Percentiles rank a stretch among this genome's conserved stretches.
Conservation (phyloP, 164 flowering plant species). For the Aristolochia contorta region DNA sequence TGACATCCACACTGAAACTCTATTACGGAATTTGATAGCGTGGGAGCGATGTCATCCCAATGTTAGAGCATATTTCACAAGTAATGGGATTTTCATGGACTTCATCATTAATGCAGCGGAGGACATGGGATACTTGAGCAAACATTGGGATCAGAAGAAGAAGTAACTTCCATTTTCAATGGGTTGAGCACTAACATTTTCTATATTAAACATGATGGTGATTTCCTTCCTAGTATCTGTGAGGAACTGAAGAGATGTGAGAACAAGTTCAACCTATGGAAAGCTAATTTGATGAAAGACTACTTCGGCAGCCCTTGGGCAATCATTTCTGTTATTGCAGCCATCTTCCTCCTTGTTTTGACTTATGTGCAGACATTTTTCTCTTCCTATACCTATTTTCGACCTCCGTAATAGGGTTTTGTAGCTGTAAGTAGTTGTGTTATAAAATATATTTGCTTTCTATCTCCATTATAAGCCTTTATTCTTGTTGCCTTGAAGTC, state of each 20-base stretch:
- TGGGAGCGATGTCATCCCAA: constrained; percentile 3
- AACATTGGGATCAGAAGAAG: not conserved
- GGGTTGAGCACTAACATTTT: not conserved
- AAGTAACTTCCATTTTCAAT: constrained; percentile 5
- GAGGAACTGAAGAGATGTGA: not conserved
- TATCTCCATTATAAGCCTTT: too few relatives aligned
- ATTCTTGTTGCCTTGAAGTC: too few relatives aligned
- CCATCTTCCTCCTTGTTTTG: not conserved
- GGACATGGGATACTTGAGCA: constrained; percentile 3
- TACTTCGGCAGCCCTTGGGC: constrained; percentile 3
- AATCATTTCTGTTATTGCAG: not conserved
- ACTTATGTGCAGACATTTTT: not conserved
- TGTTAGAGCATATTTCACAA: constrained; percentile 1
- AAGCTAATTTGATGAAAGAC: not conserved
- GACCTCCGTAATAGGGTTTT: not conserved
- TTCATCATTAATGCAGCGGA: constrained; percentile 1
- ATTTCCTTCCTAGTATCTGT: not conserved
- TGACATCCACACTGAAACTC: not conserved
- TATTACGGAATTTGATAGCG: constrained; percentile 2
- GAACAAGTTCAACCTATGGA: too few relatives aligned
- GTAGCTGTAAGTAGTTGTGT: too few relatives aligned
- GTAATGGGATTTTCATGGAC: constrained; percentile 4
- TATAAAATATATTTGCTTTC: too few relatives aligned
- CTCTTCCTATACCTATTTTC: not conserved
- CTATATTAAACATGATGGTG: not conserved